phyloP scores from a whole-genome alignment of 495 filamentous ascomycete genomes.

The Xylaria acuta region DNA sequence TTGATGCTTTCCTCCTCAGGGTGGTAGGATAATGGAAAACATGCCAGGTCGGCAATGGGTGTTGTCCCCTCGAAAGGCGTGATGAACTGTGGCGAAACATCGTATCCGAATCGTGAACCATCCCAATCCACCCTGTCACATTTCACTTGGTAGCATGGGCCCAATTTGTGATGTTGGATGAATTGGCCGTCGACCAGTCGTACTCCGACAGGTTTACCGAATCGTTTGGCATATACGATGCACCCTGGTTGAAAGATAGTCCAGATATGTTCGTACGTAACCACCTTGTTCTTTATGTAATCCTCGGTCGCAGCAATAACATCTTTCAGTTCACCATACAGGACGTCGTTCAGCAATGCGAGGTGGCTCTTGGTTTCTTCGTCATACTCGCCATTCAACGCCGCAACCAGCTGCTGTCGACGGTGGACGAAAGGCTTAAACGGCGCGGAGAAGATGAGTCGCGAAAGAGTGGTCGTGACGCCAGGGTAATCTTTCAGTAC shows the following conservation, averaged over 20 bases:
- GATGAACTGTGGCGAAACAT: slow-evolving; percentile 50
- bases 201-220: slow-evolving; percentile 39
- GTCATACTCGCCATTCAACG: slow-evolving; percentile 55
- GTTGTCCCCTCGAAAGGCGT: slow-evolving; percentile 60
- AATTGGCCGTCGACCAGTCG: slow-evolving; percentile 42
- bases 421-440: slow-evolving; percentile 72
- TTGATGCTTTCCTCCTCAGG: slow-evolving; percentile 47
- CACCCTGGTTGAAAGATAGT: slow-evolving; percentile 49
- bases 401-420: slow-evolving; percentile 58
- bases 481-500: slow-evolving; percentile 68
- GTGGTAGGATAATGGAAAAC: slow-evolving; percentile 65
- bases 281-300: slow-evolving; percentile 61
- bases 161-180: slow-evolving; percentile 35
- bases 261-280: slow-evolving; percentile 60
- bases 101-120: slow-evolving; percentile 63
- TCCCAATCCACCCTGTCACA: slow-evolving; percentile 64
- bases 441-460: slow-evolving; percentile 63
- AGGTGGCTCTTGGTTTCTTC: slow-evolving; percentile 60
- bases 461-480: slow-evolving; percentile 62
- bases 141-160: slow-evolving; percentile 49
- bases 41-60: slow-evolving; percentile 60
- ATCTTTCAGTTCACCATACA: slow-evolving; percentile 65
- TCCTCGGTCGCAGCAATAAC: slow-evolving; percentile 61
- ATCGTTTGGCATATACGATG: slow-evolving; percentile 35
- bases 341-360: slow-evolving; percentile 58